These are phyloP conservation scores for Acacia acuminata DNA, from an alignment of 306 rosid species.

Conservation along the genomic window DNA sequence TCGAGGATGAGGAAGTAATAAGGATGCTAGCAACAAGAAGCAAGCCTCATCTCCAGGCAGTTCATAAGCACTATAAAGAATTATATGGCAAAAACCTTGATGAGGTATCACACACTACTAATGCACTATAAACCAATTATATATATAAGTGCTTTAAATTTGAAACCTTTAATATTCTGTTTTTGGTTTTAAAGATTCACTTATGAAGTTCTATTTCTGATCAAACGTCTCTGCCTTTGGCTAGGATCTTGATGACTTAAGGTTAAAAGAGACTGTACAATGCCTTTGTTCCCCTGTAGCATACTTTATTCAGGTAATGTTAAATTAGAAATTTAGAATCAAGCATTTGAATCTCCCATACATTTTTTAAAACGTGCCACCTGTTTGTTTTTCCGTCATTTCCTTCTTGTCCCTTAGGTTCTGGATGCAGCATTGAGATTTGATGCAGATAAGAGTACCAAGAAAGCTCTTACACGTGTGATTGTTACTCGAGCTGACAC, in stretches of 20 bases:
- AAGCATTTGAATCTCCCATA: not conserved
- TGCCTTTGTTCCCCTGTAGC: conserved; percentile 70
- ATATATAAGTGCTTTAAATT: not conserved
- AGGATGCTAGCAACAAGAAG: conserved; percentile 79
- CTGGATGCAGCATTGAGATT: conserved; percentile 56
- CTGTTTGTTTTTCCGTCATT: not conserved
- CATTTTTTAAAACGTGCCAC: not conserved
- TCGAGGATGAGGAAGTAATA: conserved; percentile 73
- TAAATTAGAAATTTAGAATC: not conserved
- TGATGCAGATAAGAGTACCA: conserved; percentile 59
- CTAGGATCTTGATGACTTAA: conserved; percentile 66
- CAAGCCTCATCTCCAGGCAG: conserved; percentile 63
- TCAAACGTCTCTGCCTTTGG: conserved; percentile 8
- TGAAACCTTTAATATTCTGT: not conserved
- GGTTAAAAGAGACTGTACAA: conserved; percentile 65
- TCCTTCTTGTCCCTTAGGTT: conserved; percentile 34
- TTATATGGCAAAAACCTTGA: conserved; percentile 59
- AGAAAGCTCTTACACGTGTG: conserved; percentile 80
- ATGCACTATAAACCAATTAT: not conserved
- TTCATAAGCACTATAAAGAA: conserved; percentile 68
- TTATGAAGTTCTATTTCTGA: not conserved
- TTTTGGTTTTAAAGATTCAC: conserved; percentile 12
- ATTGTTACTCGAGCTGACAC: conserved; percentile 75
- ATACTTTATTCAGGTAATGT: conserved; percentile 67
- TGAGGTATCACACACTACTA: conserved; percentile 53